Evolutionary conservation across 2,329 filamentous ascomycete species (phyloP).

Genomic region (Aspergillus sp.): DNA sequence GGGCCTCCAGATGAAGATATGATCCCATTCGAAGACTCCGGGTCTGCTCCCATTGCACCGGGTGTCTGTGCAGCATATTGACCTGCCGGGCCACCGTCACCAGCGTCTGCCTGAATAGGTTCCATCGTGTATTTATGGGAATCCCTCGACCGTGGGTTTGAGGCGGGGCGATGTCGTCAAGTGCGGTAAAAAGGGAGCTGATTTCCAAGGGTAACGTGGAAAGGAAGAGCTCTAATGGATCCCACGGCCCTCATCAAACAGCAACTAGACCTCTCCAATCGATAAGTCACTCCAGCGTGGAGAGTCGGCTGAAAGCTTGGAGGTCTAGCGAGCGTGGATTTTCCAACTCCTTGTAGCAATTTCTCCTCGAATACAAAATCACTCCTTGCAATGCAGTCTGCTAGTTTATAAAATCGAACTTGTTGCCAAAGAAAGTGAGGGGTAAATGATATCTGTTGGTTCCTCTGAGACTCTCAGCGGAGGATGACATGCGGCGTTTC

Average conservation of each 20-base stretch:
- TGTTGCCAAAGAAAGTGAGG: not conserved
- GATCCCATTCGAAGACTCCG: slow-evolving; percentile 10
- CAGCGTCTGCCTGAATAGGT: slow-evolving; percentile 26
- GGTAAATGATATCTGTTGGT: not conserved
- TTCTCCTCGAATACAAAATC: too few species aligned
- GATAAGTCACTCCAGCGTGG: slow-evolving; percentile 6
- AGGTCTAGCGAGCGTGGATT: not conserved
- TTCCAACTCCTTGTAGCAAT: too few species aligned
- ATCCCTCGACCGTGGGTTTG: not conserved
- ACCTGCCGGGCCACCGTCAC: slow-evolving; percentile 15
- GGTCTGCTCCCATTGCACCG: slow-evolving; percentile 1
- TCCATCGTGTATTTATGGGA: slow-evolving; percentile 22
- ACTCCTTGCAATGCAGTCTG: not conserved
- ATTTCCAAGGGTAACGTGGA: not conserved
- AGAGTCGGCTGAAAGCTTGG: not conserved
- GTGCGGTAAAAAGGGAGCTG: not conserved
- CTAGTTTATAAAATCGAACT: not conserved
- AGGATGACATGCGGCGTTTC: not conserved
- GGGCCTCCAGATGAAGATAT: slow-evolving; percentile 1
- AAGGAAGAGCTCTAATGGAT: not conserved
- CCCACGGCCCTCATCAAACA: not conserved
- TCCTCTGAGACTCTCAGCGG: not conserved
- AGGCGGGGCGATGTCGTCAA: not conserved
- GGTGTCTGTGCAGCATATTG: slow-evolving; percentile 14
- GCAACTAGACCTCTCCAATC: not conserved